Evolutionary conservation across 2,329 filamentous ascomycete genomes (phyloP).

Genomic region (Exophiala spinifera): DNA sequence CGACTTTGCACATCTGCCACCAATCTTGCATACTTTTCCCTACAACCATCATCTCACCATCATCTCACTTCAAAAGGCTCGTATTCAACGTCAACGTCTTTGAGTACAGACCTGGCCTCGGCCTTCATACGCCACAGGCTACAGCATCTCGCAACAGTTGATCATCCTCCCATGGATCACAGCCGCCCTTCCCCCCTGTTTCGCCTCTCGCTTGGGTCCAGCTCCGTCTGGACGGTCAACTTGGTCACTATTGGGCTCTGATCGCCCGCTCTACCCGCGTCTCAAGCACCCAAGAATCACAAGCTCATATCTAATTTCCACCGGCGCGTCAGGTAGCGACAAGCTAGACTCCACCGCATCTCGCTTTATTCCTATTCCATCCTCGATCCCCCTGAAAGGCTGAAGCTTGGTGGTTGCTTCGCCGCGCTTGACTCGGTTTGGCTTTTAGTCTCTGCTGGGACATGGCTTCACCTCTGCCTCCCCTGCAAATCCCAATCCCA

Average conservation of each 20-base stretch:
- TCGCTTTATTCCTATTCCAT: slow-evolving; percentile 1
- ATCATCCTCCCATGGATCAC: slow-evolving; percentile 5
- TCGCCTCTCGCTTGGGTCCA: not conserved
- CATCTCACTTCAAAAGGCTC: no score
- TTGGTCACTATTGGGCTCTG: slow-evolving; percentile 7
- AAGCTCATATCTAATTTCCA: slow-evolving; percentile 19
- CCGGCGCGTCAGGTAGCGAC: slow-evolving; percentile 14
- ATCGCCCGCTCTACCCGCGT: not conserved
- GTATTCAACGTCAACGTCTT: no score
- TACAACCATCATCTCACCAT: no score
- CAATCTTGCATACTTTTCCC: no score
- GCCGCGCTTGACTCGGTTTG: not conserved
- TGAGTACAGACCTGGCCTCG: no score
- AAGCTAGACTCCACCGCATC: not conserved
- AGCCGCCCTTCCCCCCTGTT: not conserved
- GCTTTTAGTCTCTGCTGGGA: not conserved
- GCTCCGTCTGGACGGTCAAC: not conserved
- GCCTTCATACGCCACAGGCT: no score
- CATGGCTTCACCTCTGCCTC: not conserved
- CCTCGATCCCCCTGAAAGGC: slow-evolving; percentile 10
- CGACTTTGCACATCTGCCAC: no score
- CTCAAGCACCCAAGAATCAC: slow-evolving; percentile 7
- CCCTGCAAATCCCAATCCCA: no score
- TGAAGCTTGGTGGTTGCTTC: not conserved
- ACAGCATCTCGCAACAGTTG: not conserved